Percentiles rank a stretch among this genome's conserved stretches.
Evolutionary conservation across 495 filamentous ascomycete genomes (phyloP).

Genomic region (Peziza echinospora): DNA sequence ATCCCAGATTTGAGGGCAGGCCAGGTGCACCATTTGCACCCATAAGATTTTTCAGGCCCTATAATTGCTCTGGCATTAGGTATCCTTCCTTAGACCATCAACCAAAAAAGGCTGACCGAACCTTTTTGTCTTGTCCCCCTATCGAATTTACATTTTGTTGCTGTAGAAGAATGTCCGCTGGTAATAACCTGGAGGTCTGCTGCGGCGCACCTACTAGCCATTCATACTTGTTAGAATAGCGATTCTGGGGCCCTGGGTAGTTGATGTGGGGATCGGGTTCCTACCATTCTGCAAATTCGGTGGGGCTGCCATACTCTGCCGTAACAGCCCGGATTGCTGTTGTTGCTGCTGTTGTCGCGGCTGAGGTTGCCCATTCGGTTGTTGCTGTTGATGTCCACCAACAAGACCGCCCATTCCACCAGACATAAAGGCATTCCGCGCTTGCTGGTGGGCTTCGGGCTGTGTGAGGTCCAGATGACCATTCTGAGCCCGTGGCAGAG

Average conservation of each 20-base stretch:
- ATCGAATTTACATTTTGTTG: background rate
- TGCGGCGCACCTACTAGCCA: background rate
- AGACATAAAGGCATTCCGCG: background rate
- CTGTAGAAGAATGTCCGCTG: conserved; percentile 3
- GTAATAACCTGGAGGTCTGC: background rate
- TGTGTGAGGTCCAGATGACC: background rate
- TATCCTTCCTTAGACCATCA: too few relatives aligned
- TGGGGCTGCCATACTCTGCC: background rate
- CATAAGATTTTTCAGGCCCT: too few relatives aligned
- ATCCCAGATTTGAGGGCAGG: conserved; percentile 12
- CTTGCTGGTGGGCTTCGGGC: background rate
- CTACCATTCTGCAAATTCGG: conserved; percentile 1
- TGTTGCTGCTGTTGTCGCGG: background rate
- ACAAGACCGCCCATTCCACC: background rate
- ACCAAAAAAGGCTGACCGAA: too few relatives aligned
- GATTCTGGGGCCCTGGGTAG: too few relatives aligned
- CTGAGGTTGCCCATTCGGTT: background rate
- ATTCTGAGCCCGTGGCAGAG: conserved; percentile 2
- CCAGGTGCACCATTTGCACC: conserved; percentile 14
- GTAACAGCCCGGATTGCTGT: background rate
- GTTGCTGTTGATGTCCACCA: background rate
- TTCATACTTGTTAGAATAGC: background rate
- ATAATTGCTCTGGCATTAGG: too few relatives aligned
- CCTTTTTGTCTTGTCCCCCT: conserved; percentile 6
- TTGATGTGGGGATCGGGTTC: conserved; percentile 1